These are phyloP conservation scores for Aspergillus floridensis DNA, from an alignment of 2,329 filamentous ascomycete species.

Conservation along the genomic window DNA sequence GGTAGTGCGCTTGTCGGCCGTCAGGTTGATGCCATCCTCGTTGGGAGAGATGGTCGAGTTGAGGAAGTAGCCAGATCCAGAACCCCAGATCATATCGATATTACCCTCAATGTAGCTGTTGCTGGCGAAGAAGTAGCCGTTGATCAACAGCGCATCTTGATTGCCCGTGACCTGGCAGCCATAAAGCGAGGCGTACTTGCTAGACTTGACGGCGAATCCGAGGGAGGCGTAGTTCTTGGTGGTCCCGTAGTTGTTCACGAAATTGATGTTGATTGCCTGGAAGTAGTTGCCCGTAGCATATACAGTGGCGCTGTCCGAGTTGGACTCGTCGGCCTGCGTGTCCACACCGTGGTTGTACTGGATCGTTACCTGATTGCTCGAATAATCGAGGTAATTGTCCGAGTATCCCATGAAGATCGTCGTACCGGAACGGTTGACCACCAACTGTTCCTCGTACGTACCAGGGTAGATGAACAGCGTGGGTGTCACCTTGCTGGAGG, in stretches of 20 bases:
- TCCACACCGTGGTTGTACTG: conserved; percentile 36
- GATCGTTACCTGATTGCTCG: conserved; percentile 38
- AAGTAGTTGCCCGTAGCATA: conserved; percentile 43
- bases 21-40: conserved; percentile 36
- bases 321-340: conserved; percentile 36
- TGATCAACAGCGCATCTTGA: conserved; percentile 40
- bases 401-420: conserved; percentile 44
- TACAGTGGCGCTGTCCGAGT: conserved; percentile 41
- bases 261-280: conserved; percentile 42
- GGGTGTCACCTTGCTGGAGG: conserved; percentile 31
- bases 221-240: conserved; percentile 39
- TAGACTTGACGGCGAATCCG: conserved; percentile 43
- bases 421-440: conserved; percentile 38
- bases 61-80: conserved; percentile 47
- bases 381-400: conserved; percentile 35
- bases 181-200: conserved; percentile 41
- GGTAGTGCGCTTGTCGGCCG: conserved; percentile 40
- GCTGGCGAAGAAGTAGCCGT: conserved; percentile 40
- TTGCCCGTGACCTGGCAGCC: conserved; percentile 40
- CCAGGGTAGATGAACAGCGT: conserved; percentile 45
- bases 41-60: conserved; percentile 38
- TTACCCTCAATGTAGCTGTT: conserved; percentile 43
- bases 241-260: conserved; percentile 40
- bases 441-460: conserved; percentile 40
- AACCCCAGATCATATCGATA: conserved; percentile 46